Evolutionary conservation across 768 basidiomycete species (phyloP).

Genomic region (Tephrocybe sp.): DNA sequence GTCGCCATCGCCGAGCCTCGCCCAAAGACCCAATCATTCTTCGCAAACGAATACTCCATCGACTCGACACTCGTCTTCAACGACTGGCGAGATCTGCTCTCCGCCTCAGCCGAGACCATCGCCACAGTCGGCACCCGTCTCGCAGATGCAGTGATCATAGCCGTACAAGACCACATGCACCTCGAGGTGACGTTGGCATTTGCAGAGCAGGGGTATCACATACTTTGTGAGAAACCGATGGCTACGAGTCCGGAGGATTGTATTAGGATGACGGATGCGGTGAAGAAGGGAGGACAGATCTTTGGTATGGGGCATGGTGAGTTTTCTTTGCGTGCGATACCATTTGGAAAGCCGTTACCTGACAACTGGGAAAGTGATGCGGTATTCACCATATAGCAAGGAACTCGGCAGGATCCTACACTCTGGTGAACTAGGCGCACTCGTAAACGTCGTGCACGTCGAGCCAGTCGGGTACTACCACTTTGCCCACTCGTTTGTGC

Average conservation of each 20-base stretch:
- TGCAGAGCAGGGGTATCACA: conserved; percentile 79
- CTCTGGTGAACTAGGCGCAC: conserved; percentile 68
- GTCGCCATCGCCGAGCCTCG: conserved; percentile 87
- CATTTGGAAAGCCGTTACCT: neutral
- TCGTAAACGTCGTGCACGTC: conserved; percentile 80
- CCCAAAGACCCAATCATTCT: conserved; percentile 54
- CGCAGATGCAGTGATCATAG: conserved; percentile 78
- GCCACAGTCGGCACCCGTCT: conserved; percentile 63
- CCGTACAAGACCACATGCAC: conserved; percentile 82
- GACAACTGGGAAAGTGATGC: no score
- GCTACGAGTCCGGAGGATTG: conserved; percentile 73
- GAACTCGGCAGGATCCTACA: conserved; percentile 69
- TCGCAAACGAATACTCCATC: conserved; percentile 55
- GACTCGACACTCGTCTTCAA: conserved; percentile 69
- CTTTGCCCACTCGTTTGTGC: conserved; percentile 87
- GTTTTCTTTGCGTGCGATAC: conserved; percentile 14
- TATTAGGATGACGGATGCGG: conserved; percentile 67
- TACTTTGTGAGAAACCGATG: conserved; percentile 93
- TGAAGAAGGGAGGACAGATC: conserved; percentile 67
- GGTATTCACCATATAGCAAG: conserved; percentile 81
- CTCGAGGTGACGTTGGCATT: conserved; percentile 71
- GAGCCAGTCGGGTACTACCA: conserved; percentile 88
- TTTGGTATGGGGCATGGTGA: conserved; percentile 88
- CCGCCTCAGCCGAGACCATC: conserved; percentile 66
- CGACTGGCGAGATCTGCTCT: conserved; percentile 67